Evolutionary conservation across 1,284 basidiomycete species (phyloP), one percentile per base, ranked within the genome.

Genomic region (Microbotryum saponariae): DNA sequence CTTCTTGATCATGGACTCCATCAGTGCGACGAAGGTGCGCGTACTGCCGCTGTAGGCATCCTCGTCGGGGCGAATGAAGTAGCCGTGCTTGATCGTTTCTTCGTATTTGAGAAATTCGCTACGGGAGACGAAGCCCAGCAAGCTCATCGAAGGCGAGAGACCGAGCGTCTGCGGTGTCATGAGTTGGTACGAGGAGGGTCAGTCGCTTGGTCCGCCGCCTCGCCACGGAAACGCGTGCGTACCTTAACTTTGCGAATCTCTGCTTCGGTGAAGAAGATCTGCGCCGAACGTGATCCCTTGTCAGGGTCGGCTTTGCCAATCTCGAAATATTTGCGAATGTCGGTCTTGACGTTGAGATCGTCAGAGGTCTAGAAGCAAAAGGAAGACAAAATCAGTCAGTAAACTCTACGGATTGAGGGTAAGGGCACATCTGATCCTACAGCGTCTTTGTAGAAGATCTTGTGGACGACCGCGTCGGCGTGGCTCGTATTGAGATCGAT

Each of bases 51-150:
- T 83, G 75, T 87, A 93, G 44, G 83, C 90, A 74, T 82, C 78
- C 74, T 98, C 94, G 69, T 94, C 87, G 0, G 94, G 96, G 74
- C 92, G 91, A 64, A 98, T 83, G 73, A 98, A 98, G 57, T 84
- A 78, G 0, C 91, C 85, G 75, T 96, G 91, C 73, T 91, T 94
- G 71, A 96, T 78, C 68, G 94, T 94, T 73, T 96, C 89, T 74
- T 91, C 86, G 68, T 91, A 87, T 0, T 77, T 76, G 1, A 97
- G 79, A 62, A 87, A 81, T 42, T 68, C 18, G 12, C 51, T 54
- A 74, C n/a, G 81, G 79, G 63, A 85, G 80, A 74, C 90, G 79
- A 97, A 98, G 4, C 94, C 96, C 25, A 99, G 82, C 5, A 98
- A 82, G 74, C 87, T 90, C 73, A 98, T 84, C 8, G 85, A 85